Evolutionary conservation across 139 green algal genomes (phyloP).

Genomic region (Microglena sp.): DNA sequence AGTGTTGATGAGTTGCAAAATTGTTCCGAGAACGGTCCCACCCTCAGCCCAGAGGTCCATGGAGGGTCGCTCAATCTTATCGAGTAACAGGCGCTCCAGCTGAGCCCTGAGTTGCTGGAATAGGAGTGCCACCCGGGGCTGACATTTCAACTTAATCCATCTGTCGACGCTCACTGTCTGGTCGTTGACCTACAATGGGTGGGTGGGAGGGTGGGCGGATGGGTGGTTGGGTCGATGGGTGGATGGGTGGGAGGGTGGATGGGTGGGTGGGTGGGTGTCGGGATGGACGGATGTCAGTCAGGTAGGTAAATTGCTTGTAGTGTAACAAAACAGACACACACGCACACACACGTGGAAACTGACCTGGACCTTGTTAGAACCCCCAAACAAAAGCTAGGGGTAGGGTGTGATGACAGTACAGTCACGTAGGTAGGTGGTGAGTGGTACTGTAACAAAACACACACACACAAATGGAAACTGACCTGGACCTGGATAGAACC

Average conservation of each 20-base stretch:
- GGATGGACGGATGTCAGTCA: background rate
- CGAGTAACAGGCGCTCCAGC: conserved; percentile 4
- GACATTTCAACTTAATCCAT: conserved; percentile 6
- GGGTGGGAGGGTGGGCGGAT: too few species aligned
- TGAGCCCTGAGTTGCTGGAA: conserved; percentile 11
- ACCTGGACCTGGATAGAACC: background rate
- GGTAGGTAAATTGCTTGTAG: background rate
- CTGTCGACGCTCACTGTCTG: background rate
- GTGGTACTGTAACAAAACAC: background rate
- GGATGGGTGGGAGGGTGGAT: too few species aligned
- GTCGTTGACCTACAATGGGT: background rate
- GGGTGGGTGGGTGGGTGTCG: too few species aligned
- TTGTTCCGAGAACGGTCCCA: conserved; percentile 4
- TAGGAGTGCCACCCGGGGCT: conserved; percentile 5
- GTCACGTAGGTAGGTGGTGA: background rate
- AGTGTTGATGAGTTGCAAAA: conserved; percentile 7
- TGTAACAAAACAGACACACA: background rate
- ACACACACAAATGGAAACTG: background rate
- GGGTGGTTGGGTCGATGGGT: too few species aligned
- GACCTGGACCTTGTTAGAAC: background rate
- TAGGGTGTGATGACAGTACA: conserved; percentile 8
- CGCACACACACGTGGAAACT: background rate
- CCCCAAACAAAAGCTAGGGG: conserved; percentile 11
- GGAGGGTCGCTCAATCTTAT: conserved; percentile 9
- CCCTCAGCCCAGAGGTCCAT: conserved; percentile 1